These are phyloP conservation scores for Linderniella brevidens DNA, from an alignment of 257 asterid species.

Conservation along the genomic window DNA sequence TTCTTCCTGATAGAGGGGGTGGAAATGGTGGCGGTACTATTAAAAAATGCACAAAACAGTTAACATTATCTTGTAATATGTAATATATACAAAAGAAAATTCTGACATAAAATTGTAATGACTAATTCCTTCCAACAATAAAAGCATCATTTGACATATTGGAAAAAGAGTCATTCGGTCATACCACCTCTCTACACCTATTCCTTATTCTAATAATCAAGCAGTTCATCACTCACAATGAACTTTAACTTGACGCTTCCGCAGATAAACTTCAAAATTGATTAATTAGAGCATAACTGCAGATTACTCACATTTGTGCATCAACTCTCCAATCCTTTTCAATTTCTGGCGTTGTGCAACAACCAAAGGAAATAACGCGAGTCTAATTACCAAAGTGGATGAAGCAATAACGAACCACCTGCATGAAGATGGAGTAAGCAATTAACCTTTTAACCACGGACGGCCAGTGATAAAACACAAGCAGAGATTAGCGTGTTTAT, in stretches of 20 bases:
- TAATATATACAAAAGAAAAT: constrained; percentile 5
- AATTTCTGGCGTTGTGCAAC: constrained; percentile 60
- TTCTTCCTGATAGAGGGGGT: constrained; percentile 64
- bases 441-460: too few relatives aligned
- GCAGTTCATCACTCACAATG: background rate
- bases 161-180: too few relatives aligned
- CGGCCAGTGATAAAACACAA: too few relatives aligned
- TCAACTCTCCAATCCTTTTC: constrained; percentile 39
- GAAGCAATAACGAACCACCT: constrained; percentile 85
- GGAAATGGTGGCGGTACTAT: constrained; percentile 90
- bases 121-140: too few relatives aligned
- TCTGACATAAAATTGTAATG: background rate
- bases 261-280: background rate
- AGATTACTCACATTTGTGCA: constrained; percentile 57
- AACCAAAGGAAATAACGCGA: constrained; percentile 40
- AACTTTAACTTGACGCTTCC: too few relatives aligned
- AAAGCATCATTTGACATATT: too few relatives aligned
- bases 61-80: constrained; percentile 16
- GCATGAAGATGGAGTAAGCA: too few relatives aligned
- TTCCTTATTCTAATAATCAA: background rate
- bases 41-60: constrained; percentile 19
- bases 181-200: too few relatives aligned
- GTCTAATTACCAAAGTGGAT: constrained; percentile 54
- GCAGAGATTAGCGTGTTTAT: too few relatives aligned
- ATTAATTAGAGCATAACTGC: constrained; percentile 3